Conservation (phyloP, 2,329 filamentous ascomycete species). For the Monilinia laxa region DNA sequence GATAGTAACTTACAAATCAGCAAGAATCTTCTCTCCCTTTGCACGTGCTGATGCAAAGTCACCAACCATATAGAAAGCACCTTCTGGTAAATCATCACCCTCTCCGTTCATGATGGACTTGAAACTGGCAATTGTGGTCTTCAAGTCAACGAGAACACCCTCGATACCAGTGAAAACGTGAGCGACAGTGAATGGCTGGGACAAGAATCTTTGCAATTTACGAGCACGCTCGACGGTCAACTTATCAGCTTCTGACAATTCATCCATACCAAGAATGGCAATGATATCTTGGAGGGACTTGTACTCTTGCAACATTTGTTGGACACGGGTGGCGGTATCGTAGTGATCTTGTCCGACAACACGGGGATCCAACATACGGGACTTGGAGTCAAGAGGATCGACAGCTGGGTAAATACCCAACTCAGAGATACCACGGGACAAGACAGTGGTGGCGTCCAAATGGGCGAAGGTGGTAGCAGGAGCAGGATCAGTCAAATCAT, state of each 20-base stretch:
- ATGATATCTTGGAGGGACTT: constrained; percentile 99
- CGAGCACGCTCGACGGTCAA: constrained; percentile 99
- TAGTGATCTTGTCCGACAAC: constrained; percentile 98
- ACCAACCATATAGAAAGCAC: constrained; percentile 67
- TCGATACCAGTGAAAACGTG: constrained; percentile 71
- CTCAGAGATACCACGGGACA: constrained; percentile 99
- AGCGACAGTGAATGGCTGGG: constrained; percentile 92
- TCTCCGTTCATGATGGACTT: constrained; percentile 84
- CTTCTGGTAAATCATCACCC: constrained; percentile 92
- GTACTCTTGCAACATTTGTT: constrained; percentile 99
- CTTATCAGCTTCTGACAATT: constrained; percentile 98
- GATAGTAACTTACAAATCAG: constrained; percentile 60
- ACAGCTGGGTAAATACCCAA: constrained; percentile 99
- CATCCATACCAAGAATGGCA: constrained; percentile 98
- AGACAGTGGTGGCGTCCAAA: constrained; percentile 99
- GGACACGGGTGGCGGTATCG: constrained; percentile 87
- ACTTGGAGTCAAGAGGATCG: constrained; percentile 99
- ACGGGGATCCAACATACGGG: constrained; percentile 98
- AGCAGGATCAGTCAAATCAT: constrained; percentile 99
- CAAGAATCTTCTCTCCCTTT: constrained; percentile 99
- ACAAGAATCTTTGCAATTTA: constrained; percentile 99
- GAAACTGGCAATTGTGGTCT: constrained; percentile 97
- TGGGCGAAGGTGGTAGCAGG: constrained; percentile 99
- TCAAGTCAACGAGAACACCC: constrained; percentile 94
- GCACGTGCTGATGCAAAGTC: constrained; percentile 87